These are phyloP conservation scores for Sclerotinia glacialis DNA, from an alignment of 2,329 filamentous ascomycete genomes.

Conservation along the genomic window DNA sequence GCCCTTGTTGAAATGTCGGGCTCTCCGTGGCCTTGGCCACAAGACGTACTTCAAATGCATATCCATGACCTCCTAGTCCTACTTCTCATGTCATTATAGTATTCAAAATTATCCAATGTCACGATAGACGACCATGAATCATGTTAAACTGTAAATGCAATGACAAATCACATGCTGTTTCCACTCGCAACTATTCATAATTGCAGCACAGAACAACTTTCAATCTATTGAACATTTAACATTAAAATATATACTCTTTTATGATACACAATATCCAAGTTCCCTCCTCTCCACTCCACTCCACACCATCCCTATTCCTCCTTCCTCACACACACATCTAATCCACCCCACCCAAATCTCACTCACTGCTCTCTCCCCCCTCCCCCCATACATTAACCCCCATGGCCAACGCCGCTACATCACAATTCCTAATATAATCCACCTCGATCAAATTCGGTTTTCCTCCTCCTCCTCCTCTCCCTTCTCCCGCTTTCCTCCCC, in stretches of 20 bases:
- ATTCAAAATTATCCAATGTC: neutral
- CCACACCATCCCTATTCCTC: neutral
- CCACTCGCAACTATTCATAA: neutral
- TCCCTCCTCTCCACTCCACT: neutral
- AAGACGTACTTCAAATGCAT: too few species aligned
- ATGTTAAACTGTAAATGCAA: neutral
- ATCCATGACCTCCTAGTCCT: too few species aligned
- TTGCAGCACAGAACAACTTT: neutral
- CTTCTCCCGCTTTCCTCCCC: too few species aligned
- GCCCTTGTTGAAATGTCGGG: neutral
- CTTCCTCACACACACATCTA: neutral
- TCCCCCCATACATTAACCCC: neutral
- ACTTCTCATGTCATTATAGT: neutral
- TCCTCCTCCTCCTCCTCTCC: neutral
- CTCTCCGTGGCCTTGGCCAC: neutral
- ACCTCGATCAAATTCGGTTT: constrained; percentile 11
- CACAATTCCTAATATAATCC: neutral
- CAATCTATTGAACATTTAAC: neutral
- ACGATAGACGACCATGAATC: neutral
- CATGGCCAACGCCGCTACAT: constrained; percentile 10
- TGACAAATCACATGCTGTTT: neutral
- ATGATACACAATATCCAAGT: neutral
- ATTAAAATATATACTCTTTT: neutral
- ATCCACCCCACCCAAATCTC: neutral
- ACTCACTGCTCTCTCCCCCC: neutral